A percentile compares a stretch with the other conserved stretches of the same genome.
Conservation (phyloP, 2,329 filamentous ascomycete genomes). For the Karstenula rhodostoma region DNA sequence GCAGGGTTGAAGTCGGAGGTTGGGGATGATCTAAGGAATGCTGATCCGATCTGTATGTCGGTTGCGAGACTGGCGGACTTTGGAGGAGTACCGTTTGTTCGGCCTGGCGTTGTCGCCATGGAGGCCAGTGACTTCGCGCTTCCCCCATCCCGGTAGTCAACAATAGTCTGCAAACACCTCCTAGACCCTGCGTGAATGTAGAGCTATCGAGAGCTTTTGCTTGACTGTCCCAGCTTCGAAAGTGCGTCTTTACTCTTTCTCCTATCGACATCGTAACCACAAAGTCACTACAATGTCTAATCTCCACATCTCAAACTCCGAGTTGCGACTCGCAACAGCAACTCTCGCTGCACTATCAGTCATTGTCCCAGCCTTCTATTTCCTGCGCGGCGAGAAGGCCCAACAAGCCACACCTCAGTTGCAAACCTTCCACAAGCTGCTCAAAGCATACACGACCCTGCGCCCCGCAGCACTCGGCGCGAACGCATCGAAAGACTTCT, state of each 20-base stretch:
- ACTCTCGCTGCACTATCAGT: conserved; percentile 28
- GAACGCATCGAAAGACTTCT: conserved; percentile 49
- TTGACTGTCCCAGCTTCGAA: neutral
- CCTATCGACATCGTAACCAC: neutral
- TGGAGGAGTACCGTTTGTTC: neutral
- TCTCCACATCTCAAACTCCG: conserved; percentile 23
- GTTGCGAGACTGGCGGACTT: neutral
- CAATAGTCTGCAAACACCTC: neutral
- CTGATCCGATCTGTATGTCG: neutral
- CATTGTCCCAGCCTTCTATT: conserved; percentile 26
- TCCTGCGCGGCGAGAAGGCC: conserved; percentile 19
- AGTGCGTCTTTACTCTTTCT: neutral
- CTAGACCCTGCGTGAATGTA: conserved; percentile 1
- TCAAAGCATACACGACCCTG: conserved; percentile 53
- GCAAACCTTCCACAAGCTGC: conserved; percentile 40
- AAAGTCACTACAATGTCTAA: conserved; percentile 20
- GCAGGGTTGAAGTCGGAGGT: neutral
- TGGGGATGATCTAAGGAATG: neutral
- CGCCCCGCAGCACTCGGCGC: conserved; percentile 50
- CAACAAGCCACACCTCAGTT: conserved; percentile 32
- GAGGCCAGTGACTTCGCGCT: neutral
- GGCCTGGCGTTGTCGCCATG: neutral
- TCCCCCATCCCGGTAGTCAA: neutral
- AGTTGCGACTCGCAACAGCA: conserved; percentile 30
- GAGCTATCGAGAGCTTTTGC: neutral